Evolutionary conservation across 1,139 yeast species (phyloP), one percentile per base, ranked within the genome.

Genomic region (Geotrichum fermentans): DNA sequence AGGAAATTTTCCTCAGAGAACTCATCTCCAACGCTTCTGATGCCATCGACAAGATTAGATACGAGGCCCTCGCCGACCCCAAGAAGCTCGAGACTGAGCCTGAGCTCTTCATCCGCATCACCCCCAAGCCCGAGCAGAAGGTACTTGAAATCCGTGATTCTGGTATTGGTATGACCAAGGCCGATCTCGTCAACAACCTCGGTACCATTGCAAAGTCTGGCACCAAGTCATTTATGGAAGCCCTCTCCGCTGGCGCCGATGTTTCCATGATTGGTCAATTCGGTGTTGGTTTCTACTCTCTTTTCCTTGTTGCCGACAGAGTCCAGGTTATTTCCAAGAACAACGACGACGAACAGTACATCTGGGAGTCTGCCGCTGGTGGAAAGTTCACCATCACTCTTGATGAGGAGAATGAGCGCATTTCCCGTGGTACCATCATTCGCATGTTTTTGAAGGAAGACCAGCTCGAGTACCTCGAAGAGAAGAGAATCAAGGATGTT

Each of bases 111-210:
- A 89, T 94, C 67, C 89, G 98, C 79, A 82, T 94, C 66, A 92
- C 96, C 58, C 99, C 99, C 70, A 82, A 77, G 71, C 95, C 95
- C 71, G 98, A 90, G 62, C 80, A 83, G 69, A 89, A 89, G 73
- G 83, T 92, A 57, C 79, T 94, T 69, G 97, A 92, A 75, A 85
- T 94, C 71, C 90, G 98, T 77, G 99, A 94, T 74, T 82, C 97
- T 55, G 99, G 99, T 89, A 89, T 94, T 67, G 99, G 99, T 88
- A 89, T 92, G 96, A 94, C 99, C 74, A 94, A 94, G 79, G 95
- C 97, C 61, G 99, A 94, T 69, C 80, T 94, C 72, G 94, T 94
- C 68, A 94, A 94, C 83, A 94, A 94, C 79, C 86, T 94, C 74
- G 99, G 99, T 83, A 92, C 98, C 61, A 94, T 94, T 70, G 98